phyloP scores from a whole-genome alignment of 768 basidiomycete genomes.

The Pulveroboletus sp. region DNA sequence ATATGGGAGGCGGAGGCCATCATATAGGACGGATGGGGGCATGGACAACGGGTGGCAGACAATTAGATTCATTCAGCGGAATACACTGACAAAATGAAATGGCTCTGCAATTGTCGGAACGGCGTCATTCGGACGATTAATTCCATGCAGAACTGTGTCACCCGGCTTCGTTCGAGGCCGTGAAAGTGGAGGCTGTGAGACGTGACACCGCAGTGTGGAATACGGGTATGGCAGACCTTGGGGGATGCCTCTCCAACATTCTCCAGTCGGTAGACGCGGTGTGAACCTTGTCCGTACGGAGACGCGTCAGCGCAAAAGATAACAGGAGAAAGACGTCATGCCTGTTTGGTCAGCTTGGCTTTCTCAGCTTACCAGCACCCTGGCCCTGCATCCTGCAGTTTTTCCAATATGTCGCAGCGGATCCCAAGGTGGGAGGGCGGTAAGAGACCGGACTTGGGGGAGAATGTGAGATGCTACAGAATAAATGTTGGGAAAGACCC shows the following conservation, averaged over 20 bases:
- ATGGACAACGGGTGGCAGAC: constrained; percentile 29
- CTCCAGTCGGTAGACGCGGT: constrained; percentile 51
- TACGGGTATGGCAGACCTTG: constrained; percentile 1
- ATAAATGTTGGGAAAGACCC: constrained; percentile 32
- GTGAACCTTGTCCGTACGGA: constrained; percentile 55
- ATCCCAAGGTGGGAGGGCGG: constrained; percentile 45
- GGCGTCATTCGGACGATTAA: constrained; percentile 24
- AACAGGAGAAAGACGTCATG: constrained; percentile 22
- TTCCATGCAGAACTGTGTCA: constrained; percentile 18
- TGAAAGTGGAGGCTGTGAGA: constrained; percentile 5
- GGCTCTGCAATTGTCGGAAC: constrained; percentile 22
- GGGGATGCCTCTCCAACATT: constrained; percentile 31
- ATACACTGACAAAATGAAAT: constrained; percentile 26
- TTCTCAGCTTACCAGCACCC: constrained; percentile 41
- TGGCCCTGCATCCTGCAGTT: constrained; percentile 53
- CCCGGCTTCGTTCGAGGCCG: constrained; percentile 5
- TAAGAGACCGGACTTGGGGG: constrained; percentile 27
- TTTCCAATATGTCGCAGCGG: constrained; percentile 40
- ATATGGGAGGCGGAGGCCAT: constrained; percentile 7
- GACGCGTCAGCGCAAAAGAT: not conserved
- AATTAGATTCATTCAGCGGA: constrained; percentile 26
- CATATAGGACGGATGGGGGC: constrained; percentile 16
- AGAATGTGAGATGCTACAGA: not conserved
- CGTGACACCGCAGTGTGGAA: constrained; percentile 9
- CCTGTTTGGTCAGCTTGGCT: constrained; percentile 40